phyloP scores from a whole-genome alignment of 495 filamentous ascomycete species.

The Neurospora discreta region DNA sequence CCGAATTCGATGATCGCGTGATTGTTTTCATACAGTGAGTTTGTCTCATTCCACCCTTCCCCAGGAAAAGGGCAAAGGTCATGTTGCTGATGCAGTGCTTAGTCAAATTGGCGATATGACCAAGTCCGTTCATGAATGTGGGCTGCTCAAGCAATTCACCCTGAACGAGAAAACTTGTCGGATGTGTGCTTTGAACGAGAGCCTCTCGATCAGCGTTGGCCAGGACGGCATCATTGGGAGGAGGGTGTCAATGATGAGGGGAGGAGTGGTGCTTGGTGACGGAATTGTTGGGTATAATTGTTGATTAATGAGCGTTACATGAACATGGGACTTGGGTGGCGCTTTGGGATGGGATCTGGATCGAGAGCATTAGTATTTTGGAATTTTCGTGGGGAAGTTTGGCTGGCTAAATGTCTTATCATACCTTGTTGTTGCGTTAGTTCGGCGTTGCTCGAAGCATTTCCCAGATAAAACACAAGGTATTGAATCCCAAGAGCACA shows the following conservation, averaged over 20 bases:
- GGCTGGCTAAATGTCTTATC: neutral
- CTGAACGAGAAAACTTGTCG: neutral
- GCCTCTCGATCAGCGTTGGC: slow-evolving; percentile 30
- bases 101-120: slow-evolving; percentile 31
- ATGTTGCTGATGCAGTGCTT: neutral
- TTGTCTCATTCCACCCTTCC: too few relatives aligned
- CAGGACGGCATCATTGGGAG: slow-evolving; percentile 36
- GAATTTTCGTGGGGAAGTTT: neutral
- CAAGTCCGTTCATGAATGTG: slow-evolving; percentile 20
- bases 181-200: slow-evolving; percentile 13
- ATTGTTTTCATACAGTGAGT: slow-evolving; percentile 22
- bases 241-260: slow-evolving; percentile 28
- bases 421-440: neutral
- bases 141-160: slow-evolving; percentile 24
- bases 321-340: neutral
- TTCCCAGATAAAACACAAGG: neutral
- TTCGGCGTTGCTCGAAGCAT: neutral
- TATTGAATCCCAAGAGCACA: neutral
- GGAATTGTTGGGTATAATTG: slow-evolving; percentile 38
- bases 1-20: slow-evolving; percentile 1
- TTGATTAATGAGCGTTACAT: neutral
- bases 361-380: neutral
- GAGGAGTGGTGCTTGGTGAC: slow-evolving; percentile 24
- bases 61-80: too few relatives aligned
- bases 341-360: neutral